These are phyloP conservation scores for Triticum aestivum DNA, from an alignment of 176 grass and related monocot species.

Conservation along the genomic window IWGSC_CS_RefSeq_v2.1 NC_057808.1:41829929-41830428, in stretches of 20 bases:
- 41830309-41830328: conserved; percentile 93
- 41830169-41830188: neutral
- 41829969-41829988: conserved; percentile 95
- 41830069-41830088: neutral
- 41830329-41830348: conserved; percentile 91
- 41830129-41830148: conserved; percentile 91
- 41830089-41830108: conserved; percentile 13
- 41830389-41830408: conserved; percentile 60
- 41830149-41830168: conserved; percentile 26
- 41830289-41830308: conserved; percentile 94
- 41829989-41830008: conserved; percentile 91
- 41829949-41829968: conserved; percentile 96
- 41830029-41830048: neutral
- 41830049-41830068: neutral
- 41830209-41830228: conserved; percentile 15
- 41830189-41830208: no score
- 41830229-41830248: conserved; percentile 97
- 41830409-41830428: neutral
- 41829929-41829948: conserved; percentile 93
- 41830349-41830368: conserved; percentile 86
- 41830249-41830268: conserved; percentile 98
- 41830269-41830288: conserved; percentile 87
- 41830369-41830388: conserved; percentile 84
- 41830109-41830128: conserved; percentile 97
- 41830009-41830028: conserved; percentile 89